These are phyloP conservation scores for Borealophlyctis nickersoniae DNA, from an alignment of 192 early-diverging fungal genomes.

Conservation along the genomic window DNA sequence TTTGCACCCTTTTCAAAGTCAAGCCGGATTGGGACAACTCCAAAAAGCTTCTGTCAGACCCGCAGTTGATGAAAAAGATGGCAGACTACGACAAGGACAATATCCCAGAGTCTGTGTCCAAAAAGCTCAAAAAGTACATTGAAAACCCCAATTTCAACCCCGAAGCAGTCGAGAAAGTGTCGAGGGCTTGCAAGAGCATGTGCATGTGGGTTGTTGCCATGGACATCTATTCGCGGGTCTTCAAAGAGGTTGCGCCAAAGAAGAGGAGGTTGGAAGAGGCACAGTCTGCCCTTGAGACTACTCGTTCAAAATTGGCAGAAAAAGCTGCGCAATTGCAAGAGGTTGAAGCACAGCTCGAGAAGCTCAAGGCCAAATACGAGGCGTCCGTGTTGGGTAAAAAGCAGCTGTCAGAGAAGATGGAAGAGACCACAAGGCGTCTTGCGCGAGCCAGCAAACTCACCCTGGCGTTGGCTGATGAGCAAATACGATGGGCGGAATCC, in stretches of 20 bases:
- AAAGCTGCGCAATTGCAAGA: conserved; percentile 55
- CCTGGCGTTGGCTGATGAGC: conserved; percentile 56
- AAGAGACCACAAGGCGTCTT: conserved; percentile 56
- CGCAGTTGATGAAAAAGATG: conserved; percentile 63
- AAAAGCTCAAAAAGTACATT: conserved; percentile 59
- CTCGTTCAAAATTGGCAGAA: conserved; percentile 53
- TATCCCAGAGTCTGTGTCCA: conserved; percentile 49
- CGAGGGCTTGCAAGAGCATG: conserved; percentile 57
- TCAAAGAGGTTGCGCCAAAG: conserved; percentile 56
- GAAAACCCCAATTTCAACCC: conserved; percentile 57
- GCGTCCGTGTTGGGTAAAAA: conserved; percentile 49
- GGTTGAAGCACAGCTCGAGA: conserved; percentile 54
- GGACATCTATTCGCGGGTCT: conserved; percentile 58
- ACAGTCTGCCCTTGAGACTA: conserved; percentile 46
- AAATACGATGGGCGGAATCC: conserved; percentile 58
- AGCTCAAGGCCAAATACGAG: conserved; percentile 58
- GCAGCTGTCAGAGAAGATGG: conserved; percentile 58
- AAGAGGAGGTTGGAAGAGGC: conserved; percentile 55
- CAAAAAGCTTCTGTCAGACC: conserved; percentile 54
- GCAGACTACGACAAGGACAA: conserved; percentile 60
- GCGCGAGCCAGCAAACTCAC: conserved; percentile 56
- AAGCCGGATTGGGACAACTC: conserved; percentile 62
- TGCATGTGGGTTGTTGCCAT: conserved; percentile 65
- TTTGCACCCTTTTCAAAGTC: conserved; percentile 59
- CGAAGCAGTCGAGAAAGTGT: conserved; percentile 53